Evolutionary conservation across 2,329 filamentous ascomycete species (phyloP), one percentile per base, ranked within the genome.

Genomic region (Penicillium occitanis): DNA sequence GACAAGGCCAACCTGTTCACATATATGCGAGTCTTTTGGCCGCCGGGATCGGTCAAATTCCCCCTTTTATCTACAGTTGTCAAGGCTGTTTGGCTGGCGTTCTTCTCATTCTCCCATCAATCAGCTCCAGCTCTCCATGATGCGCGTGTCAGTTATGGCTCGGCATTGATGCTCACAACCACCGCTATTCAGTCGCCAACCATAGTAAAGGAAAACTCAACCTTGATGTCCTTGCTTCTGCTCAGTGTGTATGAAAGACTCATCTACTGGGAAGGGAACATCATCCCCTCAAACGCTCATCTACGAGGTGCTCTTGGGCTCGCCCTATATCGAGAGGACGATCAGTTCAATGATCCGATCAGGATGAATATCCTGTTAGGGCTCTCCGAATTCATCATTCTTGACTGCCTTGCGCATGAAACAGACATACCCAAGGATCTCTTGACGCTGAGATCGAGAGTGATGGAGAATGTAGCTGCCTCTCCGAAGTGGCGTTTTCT

Each of bases 11-110:
- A 65, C n/a, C 46, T 61, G 0, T 65, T 65, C 22, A 42, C 64
- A 8, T 65, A 65, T 46, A 65, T 65, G 64, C 58, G 64, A 51
- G 46, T 65, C 37, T 65, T 65, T 19, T 61, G 53, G n/a, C 58
- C 48, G 11, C 37, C 64, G 19, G 19, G 28, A n/a, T n/a, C n/a
- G 8, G 58, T 42, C 35, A 14, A 57, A 10, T 61, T 33, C 1
- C 64, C 64, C 30, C 58, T 65, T 19, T 46, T 61, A 61, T 22
- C 42, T 11, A 61, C 64, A 28, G 64, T 46, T 3, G 33, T 61
- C 11, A 59, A 59, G 7, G 46, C 64, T 8, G 64, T 65, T 44
- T 65, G 57, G 46, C 25, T 65, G 25, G 64, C 64, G 1, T 61
- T 65, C 58, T 65, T 61, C 37, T 65, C 58, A 40, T 65, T 61